phyloP scores from a whole-genome alignment of 768 basidiomycete species.

The Trametes meyenii region DNA sequence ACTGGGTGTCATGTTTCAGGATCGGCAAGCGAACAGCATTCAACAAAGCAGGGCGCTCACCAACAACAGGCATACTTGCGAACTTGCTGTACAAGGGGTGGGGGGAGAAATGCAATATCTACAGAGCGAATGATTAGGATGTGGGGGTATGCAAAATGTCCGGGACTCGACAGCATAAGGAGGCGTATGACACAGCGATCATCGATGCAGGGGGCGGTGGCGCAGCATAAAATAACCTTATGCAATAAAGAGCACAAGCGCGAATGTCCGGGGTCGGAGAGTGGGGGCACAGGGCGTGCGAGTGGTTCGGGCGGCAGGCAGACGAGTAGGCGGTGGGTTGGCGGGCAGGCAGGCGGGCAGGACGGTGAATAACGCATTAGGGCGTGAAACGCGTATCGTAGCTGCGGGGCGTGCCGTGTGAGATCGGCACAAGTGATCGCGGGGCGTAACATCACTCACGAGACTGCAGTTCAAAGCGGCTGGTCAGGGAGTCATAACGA shows the following conservation, averaged over 20 bases:
- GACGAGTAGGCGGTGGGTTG: not conserved
- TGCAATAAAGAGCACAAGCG: slow-evolving; percentile 20
- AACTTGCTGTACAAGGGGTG: slow-evolving; percentile 12
- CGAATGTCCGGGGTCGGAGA: slow-evolving; percentile 6
- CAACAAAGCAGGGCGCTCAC: not conserved
- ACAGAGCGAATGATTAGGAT: slow-evolving; percentile 19
- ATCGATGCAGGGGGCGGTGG: slow-evolving; percentile 1
- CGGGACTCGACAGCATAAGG: slow-evolving; percentile 23
- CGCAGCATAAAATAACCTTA: slow-evolving; percentile 24
- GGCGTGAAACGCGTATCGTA: slow-evolving; percentile 17
- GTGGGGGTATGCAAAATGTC: slow-evolving; percentile 14
- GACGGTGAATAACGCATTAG: slow-evolving; percentile 5
- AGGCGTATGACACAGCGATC: slow-evolving; percentile 21
- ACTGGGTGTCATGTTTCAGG: slow-evolving; percentile 14
- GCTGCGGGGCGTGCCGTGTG: slow-evolving; percentile 1
- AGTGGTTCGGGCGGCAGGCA: not conserved
- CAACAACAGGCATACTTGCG: slow-evolving; percentile 5
- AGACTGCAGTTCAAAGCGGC: not conserved
- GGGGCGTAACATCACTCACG: not conserved
- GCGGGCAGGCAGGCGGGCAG: not conserved
- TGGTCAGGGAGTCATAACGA: slow-evolving; percentile 18
- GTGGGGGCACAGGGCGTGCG: not conserved
- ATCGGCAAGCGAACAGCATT: not conserved
- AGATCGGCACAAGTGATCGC: slow-evolving; percentile 6
- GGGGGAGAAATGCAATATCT: slow-evolving; percentile 15